These are phyloP conservation scores for Silene vulgaris DNA, from an alignment of 179 eudicot genomes.

Conservation along the genomic window DNA sequence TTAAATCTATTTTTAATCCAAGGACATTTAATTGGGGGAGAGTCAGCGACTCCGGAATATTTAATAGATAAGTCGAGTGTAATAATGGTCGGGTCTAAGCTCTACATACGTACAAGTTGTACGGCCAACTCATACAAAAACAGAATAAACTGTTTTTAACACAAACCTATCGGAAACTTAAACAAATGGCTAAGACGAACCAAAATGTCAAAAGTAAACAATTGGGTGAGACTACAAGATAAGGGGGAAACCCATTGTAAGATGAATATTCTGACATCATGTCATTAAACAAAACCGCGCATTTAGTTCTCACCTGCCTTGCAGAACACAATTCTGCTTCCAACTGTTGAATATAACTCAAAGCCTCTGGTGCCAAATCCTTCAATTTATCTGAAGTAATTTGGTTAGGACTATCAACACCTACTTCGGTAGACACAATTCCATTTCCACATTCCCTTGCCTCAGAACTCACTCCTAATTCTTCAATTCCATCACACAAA, in stretches of 20 bases:
- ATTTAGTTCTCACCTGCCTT: constrained; percentile 45
- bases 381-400: constrained; percentile 34
- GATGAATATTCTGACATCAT: not conserved
- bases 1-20: not conserved
- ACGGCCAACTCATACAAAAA: not conserved
- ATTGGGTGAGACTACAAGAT: too few species aligned
- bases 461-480: constrained; percentile 27
- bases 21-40: not conserved
- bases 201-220: too few species aligned
- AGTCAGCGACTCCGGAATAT: not conserved
- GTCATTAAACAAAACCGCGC: not conserved
- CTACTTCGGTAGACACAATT: constrained; percentile 23
- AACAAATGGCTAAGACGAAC: too few species aligned
- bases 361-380: constrained; percentile 51
- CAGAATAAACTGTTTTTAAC: not conserved
- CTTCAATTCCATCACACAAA: constrained; percentile 30
- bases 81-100: not conserved
- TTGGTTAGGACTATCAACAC: constrained; percentile 31
- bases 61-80: not conserved
- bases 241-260: not conserved
- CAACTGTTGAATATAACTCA: constrained; percentile 55
- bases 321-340: constrained; percentile 52
- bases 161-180: too few species aligned
- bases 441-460: constrained; percentile 30
- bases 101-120: too few species aligned